Evolutionary conservation across 2,329 filamentous ascomycete species (phyloP).

Genomic region (Cryphonectria nitschkei): DNA sequence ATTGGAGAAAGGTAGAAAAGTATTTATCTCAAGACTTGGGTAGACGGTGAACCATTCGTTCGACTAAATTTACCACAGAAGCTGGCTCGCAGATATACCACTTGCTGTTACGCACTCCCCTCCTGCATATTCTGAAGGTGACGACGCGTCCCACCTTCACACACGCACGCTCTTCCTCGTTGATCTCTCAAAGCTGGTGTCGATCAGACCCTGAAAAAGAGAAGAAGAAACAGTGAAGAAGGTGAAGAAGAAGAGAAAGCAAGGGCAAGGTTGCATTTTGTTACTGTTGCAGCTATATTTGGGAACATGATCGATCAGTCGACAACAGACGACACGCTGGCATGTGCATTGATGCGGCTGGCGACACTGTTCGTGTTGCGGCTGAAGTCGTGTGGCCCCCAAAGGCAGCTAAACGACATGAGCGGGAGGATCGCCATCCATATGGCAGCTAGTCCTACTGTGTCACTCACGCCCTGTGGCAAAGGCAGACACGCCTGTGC

Average conservation of each 20-base stretch:
- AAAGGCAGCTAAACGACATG: not conserved
- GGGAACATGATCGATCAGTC: too few species aligned
- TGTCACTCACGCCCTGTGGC: not conserved
- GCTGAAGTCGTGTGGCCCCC: not conserved
- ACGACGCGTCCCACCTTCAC: not conserved
- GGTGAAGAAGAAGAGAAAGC: too few species aligned
- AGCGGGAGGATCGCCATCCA: not conserved
- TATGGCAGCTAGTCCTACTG: not conserved
- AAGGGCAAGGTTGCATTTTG: too few species aligned
- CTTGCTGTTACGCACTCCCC: not conserved
- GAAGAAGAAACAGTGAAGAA: too few species aligned
- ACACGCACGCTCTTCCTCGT: not conserved
- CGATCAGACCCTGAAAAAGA: too few species aligned
- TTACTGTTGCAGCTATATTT: too few species aligned
- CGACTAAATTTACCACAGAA: not conserved
- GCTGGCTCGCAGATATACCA: not conserved
- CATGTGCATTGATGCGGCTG: not conserved
- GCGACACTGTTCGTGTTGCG: not conserved
- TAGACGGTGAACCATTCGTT: not conserved
- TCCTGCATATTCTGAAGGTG: not conserved
- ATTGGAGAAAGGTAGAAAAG: not conserved
- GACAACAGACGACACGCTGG: not conserved
- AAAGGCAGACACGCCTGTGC: not conserved
- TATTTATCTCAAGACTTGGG: not conserved
- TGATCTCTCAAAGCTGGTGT: too few species aligned